Evolutionary conservation across 2,329 filamentous ascomycete genomes (phyloP).

Genomic region (Colletotrichum truncatum): DNA sequence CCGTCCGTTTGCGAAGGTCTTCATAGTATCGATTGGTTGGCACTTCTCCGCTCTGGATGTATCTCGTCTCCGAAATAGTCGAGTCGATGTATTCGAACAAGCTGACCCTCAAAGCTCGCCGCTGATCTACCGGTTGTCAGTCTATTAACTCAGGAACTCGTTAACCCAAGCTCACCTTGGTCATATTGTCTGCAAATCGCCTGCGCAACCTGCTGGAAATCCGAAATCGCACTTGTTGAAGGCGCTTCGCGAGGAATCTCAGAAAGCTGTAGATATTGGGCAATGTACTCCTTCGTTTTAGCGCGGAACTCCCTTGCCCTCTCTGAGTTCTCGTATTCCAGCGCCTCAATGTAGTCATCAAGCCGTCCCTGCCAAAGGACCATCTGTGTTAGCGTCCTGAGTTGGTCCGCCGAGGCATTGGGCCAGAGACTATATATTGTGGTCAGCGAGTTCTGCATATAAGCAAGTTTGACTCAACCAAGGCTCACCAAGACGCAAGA

Average conservation of each 20-base stretch:
- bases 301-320: slow-evolving; percentile 12
- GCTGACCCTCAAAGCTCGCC: slow-evolving; percentile 4
- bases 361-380: slow-evolving; percentile 28
- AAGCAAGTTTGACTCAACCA: neutral
- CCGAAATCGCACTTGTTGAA: neutral
- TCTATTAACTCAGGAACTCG: neutral
- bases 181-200: slow-evolving; percentile 15
- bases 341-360: slow-evolving; percentile 26
- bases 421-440: slow-evolving; percentile 26
- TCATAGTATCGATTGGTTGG: slow-evolving; percentile 16
- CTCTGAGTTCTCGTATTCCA: slow-evolving; percentile 8
- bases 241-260: neutral
- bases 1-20: slow-evolving; percentile 17
- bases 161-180: neutral
- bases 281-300: slow-evolving; percentile 16
- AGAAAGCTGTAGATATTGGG: slow-evolving; percentile 6
- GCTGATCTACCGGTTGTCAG: slow-evolving; percentile 15
- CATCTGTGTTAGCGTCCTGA: slow-evolving; percentile 11
- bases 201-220: slow-evolving; percentile 15
- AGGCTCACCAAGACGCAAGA: slow-evolving; percentile 20
- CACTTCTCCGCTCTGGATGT: slow-evolving; percentile 13
- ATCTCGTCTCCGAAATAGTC: slow-evolving; percentile 16
- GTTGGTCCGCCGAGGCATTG: neutral
- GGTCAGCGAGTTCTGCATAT: slow-evolving; percentile 3
- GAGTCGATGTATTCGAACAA: slow-evolving; percentile 27